phyloP scores from a whole-genome alignment of 176 grass and related monocot species.

The maize (Zea mays) region DNA sequence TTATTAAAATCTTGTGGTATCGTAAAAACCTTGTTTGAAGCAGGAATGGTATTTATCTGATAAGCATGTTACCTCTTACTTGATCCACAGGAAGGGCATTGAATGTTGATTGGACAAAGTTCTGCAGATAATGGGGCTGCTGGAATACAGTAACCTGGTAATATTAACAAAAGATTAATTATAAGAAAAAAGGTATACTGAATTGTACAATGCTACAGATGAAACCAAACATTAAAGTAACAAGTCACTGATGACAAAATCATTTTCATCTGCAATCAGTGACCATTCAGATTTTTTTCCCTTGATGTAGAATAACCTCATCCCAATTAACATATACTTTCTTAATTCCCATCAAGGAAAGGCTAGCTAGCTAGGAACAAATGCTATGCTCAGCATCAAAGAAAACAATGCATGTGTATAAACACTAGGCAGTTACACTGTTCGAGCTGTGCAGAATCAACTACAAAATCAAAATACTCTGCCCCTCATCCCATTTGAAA shows the following conservation, averaged over 20 bases:
- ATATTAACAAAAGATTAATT: slow-evolving; percentile 16
- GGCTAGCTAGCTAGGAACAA: slow-evolving; percentile 9
- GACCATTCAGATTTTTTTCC: background rate
- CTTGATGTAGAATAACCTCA: background rate
- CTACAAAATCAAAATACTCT: background rate
- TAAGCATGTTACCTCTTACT: slow-evolving; percentile 72
- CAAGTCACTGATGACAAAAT: background rate
- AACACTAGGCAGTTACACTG: background rate
- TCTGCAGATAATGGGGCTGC: slow-evolving; percentile 87
- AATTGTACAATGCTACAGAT: background rate
- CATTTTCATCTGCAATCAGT: background rate
- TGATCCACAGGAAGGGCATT: slow-evolving; percentile 79
- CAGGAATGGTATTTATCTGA: slow-evolving; percentile 23
- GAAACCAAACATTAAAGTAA: background rate
- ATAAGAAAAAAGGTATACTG: slow-evolving; percentile 15
- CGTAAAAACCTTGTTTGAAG: background rate
- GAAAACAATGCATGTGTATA: slow-evolving; percentile 15
- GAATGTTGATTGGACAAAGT: slow-evolving; percentile 97
- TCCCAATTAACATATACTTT: background rate
- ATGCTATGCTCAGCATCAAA: background rate
- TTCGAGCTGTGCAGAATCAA: background rate
- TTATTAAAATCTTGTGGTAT: background rate
- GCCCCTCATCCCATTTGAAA: background rate
- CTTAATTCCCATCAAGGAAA: slow-evolving; percentile 5
- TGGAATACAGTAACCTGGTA: slow-evolving; percentile 94